Evolutionary conservation across 192 early-diverging fungal species (phyloP).

Genomic region (Glomus cerebriforme): DNA sequence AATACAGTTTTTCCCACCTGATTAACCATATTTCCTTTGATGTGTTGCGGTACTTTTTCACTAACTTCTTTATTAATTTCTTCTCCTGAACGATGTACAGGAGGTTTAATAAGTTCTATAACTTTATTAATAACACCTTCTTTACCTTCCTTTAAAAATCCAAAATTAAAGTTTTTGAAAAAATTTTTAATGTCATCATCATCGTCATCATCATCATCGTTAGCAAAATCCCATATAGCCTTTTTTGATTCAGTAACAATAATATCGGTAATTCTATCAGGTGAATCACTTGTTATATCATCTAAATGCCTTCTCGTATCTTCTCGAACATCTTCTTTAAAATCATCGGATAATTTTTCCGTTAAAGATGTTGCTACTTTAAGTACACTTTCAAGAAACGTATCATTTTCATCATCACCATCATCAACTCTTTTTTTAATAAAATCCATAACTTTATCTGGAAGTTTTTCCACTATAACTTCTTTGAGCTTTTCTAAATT

Average conservation of each 20-base stretch:
- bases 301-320: neutral
- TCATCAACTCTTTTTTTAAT: constrained; percentile 15
- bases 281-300: neutral
- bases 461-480: constrained; percentile 8
- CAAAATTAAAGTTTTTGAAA: constrained; percentile 1
- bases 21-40: neutral
- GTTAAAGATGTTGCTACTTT: neutral
- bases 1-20: neutral
- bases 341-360: neutral
- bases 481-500: constrained; percentile 4
- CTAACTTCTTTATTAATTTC: constrained; percentile 16
- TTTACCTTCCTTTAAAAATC: constrained; percentile 21
- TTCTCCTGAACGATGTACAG: neutral
- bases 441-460: constrained; percentile 9
- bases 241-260: constrained; percentile 11
- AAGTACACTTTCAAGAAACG: neutral
- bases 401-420: neutral
- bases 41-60: neutral
- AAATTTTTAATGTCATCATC: neutral
- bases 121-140: constrained; percentile 13
- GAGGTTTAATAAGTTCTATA: constrained; percentile 21
- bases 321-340: constrained; percentile 21
- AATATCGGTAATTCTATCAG: neutral
- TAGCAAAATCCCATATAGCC: neutral
- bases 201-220: neutral